Evolutionary conservation across 345 rosid species (phyloP), one percentile per base, ranked within the genome.

Genomic region (Citrus maxima): DNA sequence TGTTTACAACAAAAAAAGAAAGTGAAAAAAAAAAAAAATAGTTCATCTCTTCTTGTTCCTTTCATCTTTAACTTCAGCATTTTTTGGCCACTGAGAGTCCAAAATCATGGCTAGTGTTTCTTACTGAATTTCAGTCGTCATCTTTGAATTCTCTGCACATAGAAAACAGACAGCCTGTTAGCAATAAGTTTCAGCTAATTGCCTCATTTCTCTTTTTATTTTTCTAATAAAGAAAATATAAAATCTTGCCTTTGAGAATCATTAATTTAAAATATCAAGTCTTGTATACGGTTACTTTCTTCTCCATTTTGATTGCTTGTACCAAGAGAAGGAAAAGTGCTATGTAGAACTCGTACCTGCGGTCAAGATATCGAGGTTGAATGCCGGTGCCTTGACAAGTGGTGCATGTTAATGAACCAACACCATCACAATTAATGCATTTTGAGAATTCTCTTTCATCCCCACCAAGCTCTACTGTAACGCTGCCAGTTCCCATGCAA

Each of bases 361-460:
- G 95, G 81, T 96, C 99, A 66, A 96, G 98, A 88, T 93, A 96
- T 28, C 99, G 92, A 68, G 98, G 99, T 84, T 96, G 99, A 88
- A 94, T 90, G 72, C 97, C 97, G 18, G 86, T 81, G 84, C 99
- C 97, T 86, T 93, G 98, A 83, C 99, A 96, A 80, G 98, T 96
- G 54, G 98, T 96, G 81, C 99, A 96, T 3, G 98, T 92, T 79
- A 90, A 90, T 35, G 97, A 91, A 81, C 97, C 99, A 71, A 65
- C 87, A 42, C 97, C 95, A 0, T 92, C 93, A 37, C 99, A 93
- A 70, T 96, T 94, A 56, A 96, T 90, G 76, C 98, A 96, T 71
- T 25, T 70, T 0, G 98, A 96, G 42, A 88, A 90, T 85, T 94
- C 98, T 76, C 88, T 93, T 79, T 91, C 93, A 51, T 79, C 91